phyloP scores from a whole-genome alignment of 2,329 filamentous ascomycete species.

The Talaromyces sp. region DNA sequence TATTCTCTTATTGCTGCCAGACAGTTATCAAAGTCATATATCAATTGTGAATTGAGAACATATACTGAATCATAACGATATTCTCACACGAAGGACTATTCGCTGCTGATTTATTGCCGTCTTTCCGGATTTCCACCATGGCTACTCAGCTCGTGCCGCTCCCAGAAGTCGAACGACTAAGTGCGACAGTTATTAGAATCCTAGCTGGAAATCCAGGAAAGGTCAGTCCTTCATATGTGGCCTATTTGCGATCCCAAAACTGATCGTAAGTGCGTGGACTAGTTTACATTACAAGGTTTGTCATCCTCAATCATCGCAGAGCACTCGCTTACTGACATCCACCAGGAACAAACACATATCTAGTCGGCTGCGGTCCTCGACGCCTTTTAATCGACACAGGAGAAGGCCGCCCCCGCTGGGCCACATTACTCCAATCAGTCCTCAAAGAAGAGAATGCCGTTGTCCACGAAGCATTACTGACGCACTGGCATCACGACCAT shows the following conservation, averaged over 20 bases:
- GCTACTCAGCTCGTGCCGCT: slow-evolving; percentile 62
- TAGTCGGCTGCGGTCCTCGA: slow-evolving; percentile 70
- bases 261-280: not conserved
- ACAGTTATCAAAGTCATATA: not conserved
- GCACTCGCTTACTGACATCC: not conserved
- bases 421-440: slow-evolving; percentile 61
- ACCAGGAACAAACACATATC: slow-evolving; percentile 85
- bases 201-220: slow-evolving; percentile 90
- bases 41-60: not conserved
- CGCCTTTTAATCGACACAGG: slow-evolving; percentile 89
- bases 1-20: not conserved
- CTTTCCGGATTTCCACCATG: slow-evolving; percentile 46
- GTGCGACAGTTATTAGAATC: slow-evolving; percentile 75
- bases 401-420: slow-evolving; percentile 76
- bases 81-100: not conserved
- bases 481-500: slow-evolving; percentile 93
- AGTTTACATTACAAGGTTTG: slow-evolving; percentile 61
- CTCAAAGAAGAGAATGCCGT: slow-evolving; percentile 67
- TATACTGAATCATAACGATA: not conserved
- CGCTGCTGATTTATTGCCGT: not conserved
- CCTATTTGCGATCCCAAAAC: not conserved
- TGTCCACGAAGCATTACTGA: slow-evolving; percentile 71
- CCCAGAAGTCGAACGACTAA: slow-evolving; percentile 73
- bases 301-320: not conserved
- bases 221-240: slow-evolving; percentile 41